Evolutionary conservation across 2,329 filamentous ascomycete species (phyloP).

Genomic region (Zalaria obscura): DNA sequence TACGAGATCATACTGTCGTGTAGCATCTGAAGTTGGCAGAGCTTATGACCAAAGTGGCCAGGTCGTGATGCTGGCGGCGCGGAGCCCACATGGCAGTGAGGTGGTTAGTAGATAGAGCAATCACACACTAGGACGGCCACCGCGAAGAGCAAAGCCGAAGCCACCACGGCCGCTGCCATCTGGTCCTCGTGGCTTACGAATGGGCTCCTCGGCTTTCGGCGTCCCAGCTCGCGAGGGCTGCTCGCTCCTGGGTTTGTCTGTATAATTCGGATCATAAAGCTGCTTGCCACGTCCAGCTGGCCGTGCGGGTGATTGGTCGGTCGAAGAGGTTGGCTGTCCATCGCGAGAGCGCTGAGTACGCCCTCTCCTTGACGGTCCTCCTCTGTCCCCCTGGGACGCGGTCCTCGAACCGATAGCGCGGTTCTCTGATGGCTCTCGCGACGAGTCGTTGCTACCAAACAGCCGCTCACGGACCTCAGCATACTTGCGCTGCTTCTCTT

Average conservation of each 20-base stretch:
- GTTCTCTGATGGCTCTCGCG: constrained; percentile 13
- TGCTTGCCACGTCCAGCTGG: constrained; percentile 29
- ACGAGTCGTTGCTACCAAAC: constrained; percentile 46
- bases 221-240: constrained; percentile 31
- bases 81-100: too few relatives aligned
- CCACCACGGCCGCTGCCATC: constrained; percentile 64
- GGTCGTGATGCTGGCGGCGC: too few relatives aligned
- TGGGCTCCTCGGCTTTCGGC: constrained; percentile 50
- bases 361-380: constrained; percentile 14
- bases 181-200: constrained; percentile 64
- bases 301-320: constrained; percentile 21
- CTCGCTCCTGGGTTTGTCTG: constrained; percentile 42
- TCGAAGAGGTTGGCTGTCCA: constrained; percentile 18
- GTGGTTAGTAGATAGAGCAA: too few relatives aligned
- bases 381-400: constrained; percentile 15
- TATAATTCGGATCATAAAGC: constrained; percentile 65
- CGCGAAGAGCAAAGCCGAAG: constrained; percentile 59
- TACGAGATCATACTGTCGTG: too few relatives aligned
- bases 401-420: constrained; percentile 9
- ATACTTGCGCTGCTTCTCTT: constrained; percentile 83
- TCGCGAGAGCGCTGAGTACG: constrained; percentile 18
- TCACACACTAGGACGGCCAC: constrained; percentile 21
- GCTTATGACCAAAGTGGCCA: too few relatives aligned
- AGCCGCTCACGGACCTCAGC: constrained; percentile 79
- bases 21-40: too few relatives aligned